A percentile compares a stretch with the other conserved stretches of the same genome.
phyloP scores from a whole-genome alignment of 2,329 filamentous ascomycete species.

The Ophiostoma fasciatum region DNA sequence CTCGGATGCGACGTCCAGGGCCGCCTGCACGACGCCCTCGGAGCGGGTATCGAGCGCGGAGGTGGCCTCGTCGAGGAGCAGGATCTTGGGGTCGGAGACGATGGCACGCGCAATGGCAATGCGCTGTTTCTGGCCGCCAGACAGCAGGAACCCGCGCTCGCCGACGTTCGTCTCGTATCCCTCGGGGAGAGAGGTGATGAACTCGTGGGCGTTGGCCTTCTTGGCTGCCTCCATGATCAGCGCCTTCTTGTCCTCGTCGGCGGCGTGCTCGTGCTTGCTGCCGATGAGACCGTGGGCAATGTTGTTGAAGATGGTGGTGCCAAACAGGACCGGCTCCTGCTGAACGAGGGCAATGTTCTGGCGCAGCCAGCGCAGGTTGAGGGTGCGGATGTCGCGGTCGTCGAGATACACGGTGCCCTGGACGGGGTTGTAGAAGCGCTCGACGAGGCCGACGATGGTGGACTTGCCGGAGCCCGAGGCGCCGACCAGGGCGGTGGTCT shows the following conservation, averaged over 20 bases:
- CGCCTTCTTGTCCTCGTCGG: conserved; percentile 51
- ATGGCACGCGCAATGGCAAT: conserved; percentile 88
- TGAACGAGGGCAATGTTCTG: conserved; percentile 87
- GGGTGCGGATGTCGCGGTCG: conserved; percentile 60
- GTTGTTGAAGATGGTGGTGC: conserved; percentile 77
- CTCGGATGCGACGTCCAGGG: conserved; percentile 69
- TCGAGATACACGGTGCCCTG: conserved; percentile 67
- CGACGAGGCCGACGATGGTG: conserved; percentile 83
- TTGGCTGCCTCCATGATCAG: conserved; percentile 69
- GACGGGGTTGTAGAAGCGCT: conserved; percentile 88
- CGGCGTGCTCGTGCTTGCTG: conserved; percentile 55
- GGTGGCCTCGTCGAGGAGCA: conserved; percentile 90
- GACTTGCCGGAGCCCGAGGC: conserved; percentile 91
- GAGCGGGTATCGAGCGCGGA: conserved; percentile 88
- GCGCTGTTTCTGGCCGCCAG: conserved; percentile 91
- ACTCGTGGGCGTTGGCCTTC: conserved; percentile 90
- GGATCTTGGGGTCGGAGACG: conserved; percentile 79
- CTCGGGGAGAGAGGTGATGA: conserved; percentile 67
- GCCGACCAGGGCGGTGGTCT: conserved; percentile 85
- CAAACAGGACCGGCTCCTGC: conserved; percentile 85
- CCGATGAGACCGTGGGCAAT: conserved; percentile 86
- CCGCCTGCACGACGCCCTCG: conserved; percentile 86
- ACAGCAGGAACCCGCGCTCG: conserved; percentile 81
- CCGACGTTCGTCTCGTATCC: conserved; percentile 93
- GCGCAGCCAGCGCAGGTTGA: conserved; percentile 83